Percentiles rank a stretch among this genome's conserved stretches.
Evolutionary conservation across 331 rosid species (phyloP).

Genomic region (Dryas integrifolia): DNA sequence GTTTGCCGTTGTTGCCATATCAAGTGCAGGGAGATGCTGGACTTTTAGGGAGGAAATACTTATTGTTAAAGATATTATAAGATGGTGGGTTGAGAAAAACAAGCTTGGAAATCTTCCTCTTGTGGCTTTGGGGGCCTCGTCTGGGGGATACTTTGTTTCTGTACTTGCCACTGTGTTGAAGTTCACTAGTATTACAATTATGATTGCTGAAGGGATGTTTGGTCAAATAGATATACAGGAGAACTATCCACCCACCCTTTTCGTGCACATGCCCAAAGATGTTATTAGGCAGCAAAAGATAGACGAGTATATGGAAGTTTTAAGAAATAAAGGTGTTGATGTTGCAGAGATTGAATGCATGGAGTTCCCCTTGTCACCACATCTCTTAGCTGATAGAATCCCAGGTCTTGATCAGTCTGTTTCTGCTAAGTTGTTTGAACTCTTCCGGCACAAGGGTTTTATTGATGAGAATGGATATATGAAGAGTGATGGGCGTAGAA

Average conservation of each 20-base stretch:
- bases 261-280: constrained; percentile 97
- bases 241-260: constrained; percentile 75
- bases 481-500: constrained; percentile 72
- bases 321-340: constrained; percentile 59
- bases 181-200: constrained; percentile 57
- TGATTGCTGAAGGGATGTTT: constrained; percentile 91
- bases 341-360: constrained; percentile 73
- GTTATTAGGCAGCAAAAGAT: constrained; percentile 57
- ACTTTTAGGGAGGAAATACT: constrained; percentile 47
- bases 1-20: constrained; percentile 67
- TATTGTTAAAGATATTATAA: constrained; percentile 53
- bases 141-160: constrained; percentile 86
- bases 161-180: constrained; percentile 59
- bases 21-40: constrained; percentile 78
- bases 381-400: constrained; percentile 59
- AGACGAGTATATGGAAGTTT: constrained; percentile 38
- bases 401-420: constrained; percentile 57
- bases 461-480: constrained; percentile 69
- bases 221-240: constrained; percentile 45
- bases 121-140: constrained; percentile 85
- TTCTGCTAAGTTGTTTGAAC: constrained; percentile 55
- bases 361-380: constrained; percentile 64
- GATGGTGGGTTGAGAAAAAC: constrained; percentile 63
- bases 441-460: constrained; percentile 60
- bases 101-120: constrained; percentile 69